Evolutionary conservation across 768 basidiomycete genomes (phyloP).

Genomic region (Leccinellum rugosiceps): DNA sequence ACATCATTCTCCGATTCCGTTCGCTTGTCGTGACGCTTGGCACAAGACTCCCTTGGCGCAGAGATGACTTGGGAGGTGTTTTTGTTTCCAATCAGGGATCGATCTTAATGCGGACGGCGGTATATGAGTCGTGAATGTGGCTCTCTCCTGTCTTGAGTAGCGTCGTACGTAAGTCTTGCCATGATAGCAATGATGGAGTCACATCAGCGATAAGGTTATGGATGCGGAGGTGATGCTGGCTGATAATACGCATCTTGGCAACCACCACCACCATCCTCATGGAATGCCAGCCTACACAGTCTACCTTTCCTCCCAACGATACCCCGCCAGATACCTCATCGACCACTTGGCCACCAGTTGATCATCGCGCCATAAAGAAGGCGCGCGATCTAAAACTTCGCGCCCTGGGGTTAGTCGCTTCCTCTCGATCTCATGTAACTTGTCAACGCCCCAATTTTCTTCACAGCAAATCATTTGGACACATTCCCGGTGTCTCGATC

Average conservation of each 20-base stretch:
- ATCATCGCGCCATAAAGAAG: not conserved
- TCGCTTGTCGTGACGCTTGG: no score
- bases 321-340: not conserved
- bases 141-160: not conserved
- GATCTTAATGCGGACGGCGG: not conserved
- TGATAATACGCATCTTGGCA: not conserved
- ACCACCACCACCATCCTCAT: not conserved
- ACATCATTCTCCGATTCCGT: no score
- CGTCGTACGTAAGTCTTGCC: not conserved
- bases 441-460: not conserved
- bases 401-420: not conserved
- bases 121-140: no score
- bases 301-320: not conserved
- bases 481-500: slow-evolving; percentile 22
- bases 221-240: not conserved
- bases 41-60: not conserved
- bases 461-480: slow-evolving; percentile 21
- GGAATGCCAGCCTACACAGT: not conserved
- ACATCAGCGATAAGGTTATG: not conserved
- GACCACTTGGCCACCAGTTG: not conserved
- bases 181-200: not conserved
- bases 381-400: not conserved
- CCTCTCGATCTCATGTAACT: not conserved
- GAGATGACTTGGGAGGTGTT: not conserved
- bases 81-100: not conserved